These are phyloP conservation scores for Lactarius sanguifluus DNA, from an alignment of 768 basidiomycete genomes.

Conservation along the genomic window DNA sequence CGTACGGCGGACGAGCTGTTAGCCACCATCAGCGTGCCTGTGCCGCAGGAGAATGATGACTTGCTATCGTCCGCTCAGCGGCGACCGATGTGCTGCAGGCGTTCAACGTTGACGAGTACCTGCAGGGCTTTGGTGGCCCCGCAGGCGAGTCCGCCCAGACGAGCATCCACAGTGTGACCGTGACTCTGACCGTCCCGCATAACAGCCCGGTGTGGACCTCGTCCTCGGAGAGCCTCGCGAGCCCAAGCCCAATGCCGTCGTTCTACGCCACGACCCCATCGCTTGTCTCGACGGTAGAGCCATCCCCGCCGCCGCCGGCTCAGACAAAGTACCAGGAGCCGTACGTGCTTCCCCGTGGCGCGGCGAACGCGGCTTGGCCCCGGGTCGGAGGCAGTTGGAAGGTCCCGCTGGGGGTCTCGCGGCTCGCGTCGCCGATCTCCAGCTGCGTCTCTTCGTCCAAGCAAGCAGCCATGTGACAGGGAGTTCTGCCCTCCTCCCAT, in stretches of 20 bases:
- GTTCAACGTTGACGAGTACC: constrained; percentile 23
- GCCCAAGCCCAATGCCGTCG: constrained; percentile 2
- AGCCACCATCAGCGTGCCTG: constrained; percentile 1
- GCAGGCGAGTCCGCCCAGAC: background rate
- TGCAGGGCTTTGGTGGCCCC: constrained; percentile 3
- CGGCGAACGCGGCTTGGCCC: constrained; percentile 11
- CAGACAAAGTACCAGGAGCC: background rate
- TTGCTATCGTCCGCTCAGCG: background rate
- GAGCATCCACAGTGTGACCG: too few species aligned
- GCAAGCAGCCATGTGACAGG: constrained; percentile 9
- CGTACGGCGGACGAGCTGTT: constrained; percentile 8
- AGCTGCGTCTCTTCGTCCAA: constrained; percentile 15
- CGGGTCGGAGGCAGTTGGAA: constrained; percentile 27
- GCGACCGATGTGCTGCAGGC: background rate
- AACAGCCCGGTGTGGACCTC: background rate
- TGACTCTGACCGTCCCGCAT: background rate
- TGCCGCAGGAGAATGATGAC: background rate
- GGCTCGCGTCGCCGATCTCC: constrained; percentile 6
- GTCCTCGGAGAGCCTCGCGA: background rate
- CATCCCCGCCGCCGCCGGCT: background rate
- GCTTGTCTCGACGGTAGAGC: background rate
- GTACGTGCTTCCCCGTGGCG: constrained; percentile 18
- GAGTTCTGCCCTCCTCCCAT: too few species aligned
- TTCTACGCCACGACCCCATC: constrained; percentile 15
- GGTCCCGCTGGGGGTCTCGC: constrained; percentile 12